These are phyloP conservation scores for Orbilia blumenaviensis DNA, from an alignment of 2,329 filamentous ascomycete genomes.

Conservation along the genomic window DNA sequence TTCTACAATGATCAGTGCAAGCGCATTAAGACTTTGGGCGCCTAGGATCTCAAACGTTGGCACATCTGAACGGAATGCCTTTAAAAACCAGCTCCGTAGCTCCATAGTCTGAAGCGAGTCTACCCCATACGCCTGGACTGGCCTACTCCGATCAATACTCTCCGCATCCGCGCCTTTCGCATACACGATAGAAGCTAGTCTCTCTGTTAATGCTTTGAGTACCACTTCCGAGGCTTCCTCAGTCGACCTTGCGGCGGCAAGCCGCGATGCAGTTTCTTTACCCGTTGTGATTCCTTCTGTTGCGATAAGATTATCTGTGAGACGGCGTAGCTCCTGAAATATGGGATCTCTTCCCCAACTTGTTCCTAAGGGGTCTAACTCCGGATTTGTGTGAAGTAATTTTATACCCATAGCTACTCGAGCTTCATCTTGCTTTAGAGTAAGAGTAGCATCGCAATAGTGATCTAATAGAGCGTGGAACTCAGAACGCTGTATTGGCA, in stretches of 20 bases:
- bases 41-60: slow-evolving; percentile 4
- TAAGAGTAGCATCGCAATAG: background rate
- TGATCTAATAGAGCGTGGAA: slow-evolving; percentile 28
- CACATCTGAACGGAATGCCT: background rate
- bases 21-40: background rate
- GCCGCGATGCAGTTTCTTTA: background rate
- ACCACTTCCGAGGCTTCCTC: background rate
- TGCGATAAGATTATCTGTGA: background rate
- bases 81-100: background rate
- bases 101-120: slow-evolving; percentile 36
- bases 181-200: slow-evolving; percentile 11
- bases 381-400: background rate
- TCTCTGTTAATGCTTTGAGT: slow-evolving; percentile 13
- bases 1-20: background rate
- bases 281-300: background rate
- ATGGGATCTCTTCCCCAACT: slow-evolving; percentile 2
- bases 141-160: slow-evolving; percentile 24
- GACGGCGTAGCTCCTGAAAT: background rate
- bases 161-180: slow-evolving; percentile 8
- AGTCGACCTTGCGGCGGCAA: background rate
- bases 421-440: background rate
- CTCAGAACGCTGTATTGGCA: slow-evolving; percentile 8
- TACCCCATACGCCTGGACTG: slow-evolving; percentile 29
- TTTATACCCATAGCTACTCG: background rate
- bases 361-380: background rate